Evolutionary conservation across 345 rosid genomes (phyloP), one percentile per base, ranked within the genome.

Genomic region (Eucalyptus sideroxylon): DNA sequence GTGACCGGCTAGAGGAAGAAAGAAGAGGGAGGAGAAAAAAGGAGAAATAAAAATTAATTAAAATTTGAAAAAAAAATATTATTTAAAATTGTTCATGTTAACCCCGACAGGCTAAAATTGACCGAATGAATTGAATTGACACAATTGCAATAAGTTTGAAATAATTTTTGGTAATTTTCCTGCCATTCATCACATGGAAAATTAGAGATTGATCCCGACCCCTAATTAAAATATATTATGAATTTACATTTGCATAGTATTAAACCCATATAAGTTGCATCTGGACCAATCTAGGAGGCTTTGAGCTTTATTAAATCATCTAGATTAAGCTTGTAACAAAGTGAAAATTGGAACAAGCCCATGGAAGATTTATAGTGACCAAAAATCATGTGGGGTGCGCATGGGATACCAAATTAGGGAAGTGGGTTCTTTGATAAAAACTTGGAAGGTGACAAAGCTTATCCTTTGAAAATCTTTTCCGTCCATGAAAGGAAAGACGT

Each of bases 71-170:
- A 53, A 51, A 53, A 53, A 17, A 53, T 17, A 53, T 53, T 19
- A 19, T 53, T 19, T 8, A 19, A 53, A 53, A 21, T 53, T 53
- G 9, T 17, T 1, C 1, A 53, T 17, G 56, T 53, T 1, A 17
- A 53, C 0, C 2, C 4, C 2, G 3, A 1, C 2, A 53, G 1
- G 9, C 10, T 2, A 53, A 53, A 53, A 53, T 53, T 53, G 24
- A 2, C 5, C 1, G 4, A 53, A 53, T 53, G 24, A 3, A 8
- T 4, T 3, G 5, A 53, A 19, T 7, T 53, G 24, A 53, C 5
- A 19, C 5, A 53, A 53, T 53, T 53, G 10, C 1, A 53, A 53
- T 53, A 53, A 2, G 2, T 53, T 53, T 53, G 4, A 53, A 24
- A 53, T 0, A 8, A 8, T 53, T 53, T 19, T 53, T 19, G 24